phyloP scores from a whole-genome alignment of 306 rosid species.

The Ochetophila trinervis region DNA sequence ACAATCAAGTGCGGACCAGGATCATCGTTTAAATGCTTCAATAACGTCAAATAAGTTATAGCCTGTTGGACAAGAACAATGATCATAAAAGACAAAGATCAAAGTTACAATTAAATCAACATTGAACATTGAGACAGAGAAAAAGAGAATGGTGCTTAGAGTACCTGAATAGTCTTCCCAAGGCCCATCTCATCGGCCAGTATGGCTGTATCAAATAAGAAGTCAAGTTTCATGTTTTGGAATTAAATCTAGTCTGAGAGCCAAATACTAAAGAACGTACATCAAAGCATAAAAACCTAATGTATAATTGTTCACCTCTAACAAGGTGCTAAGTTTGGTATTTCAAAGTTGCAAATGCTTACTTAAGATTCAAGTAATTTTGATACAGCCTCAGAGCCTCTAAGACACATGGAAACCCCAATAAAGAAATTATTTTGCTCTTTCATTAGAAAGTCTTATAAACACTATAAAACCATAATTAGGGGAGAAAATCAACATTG shows the following conservation, averaged over 20 bases:
- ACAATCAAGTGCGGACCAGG: constrained; percentile 97
- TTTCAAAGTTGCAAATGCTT: no score
- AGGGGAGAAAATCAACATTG: no score
- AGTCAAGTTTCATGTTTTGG: constrained; percentile 18
- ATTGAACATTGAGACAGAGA: constrained; percentile 6
- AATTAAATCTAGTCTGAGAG: background rate
- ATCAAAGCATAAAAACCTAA: no score
- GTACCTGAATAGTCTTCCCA: constrained; percentile 94
- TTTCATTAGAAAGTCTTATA: no score
- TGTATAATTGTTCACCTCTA: no score
- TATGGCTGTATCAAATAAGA: constrained; percentile 60
- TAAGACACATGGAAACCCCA: no score
- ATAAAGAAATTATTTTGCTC: no score
- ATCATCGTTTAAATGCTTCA: constrained; percentile 76
- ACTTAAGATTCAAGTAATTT: no score
- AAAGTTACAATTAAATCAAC: background rate
- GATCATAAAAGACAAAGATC: constrained; percentile 12
- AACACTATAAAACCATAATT: no score
- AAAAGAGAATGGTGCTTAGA: constrained; percentile 15
- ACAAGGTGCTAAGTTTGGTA: no score
- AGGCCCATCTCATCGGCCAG: constrained; percentile 99
- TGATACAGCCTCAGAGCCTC: no score
- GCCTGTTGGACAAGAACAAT: constrained; percentile 57
- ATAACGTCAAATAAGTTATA: constrained; percentile 73
- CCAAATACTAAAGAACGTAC: no score